Evolutionary conservation across 2,329 filamentous ascomycete species (phyloP).

Genomic region (Colletotrichum spinosum): DNA sequence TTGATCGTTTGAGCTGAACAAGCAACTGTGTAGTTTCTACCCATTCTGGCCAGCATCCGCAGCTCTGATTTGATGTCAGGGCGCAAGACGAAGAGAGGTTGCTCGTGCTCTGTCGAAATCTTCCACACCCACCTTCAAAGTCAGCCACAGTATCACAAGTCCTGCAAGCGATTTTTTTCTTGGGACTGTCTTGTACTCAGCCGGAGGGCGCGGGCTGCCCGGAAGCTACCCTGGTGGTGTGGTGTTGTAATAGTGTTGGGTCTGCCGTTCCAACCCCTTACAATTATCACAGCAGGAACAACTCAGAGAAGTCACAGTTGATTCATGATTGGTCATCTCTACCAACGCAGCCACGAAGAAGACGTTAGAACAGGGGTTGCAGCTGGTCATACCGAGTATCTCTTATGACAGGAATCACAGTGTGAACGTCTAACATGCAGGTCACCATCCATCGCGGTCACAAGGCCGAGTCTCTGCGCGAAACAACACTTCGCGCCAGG

Average conservation of each 20-base stretch:
- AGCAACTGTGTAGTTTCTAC: not conserved
- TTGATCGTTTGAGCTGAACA: not conserved
- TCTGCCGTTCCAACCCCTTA: conserved; percentile 13
- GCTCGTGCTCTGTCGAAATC: not conserved
- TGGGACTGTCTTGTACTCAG: conserved; percentile 6
- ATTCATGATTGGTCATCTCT: conserved; percentile 9
- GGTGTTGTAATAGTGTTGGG: conserved; percentile 5
- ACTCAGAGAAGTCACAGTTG: not conserved
- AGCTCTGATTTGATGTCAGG: conserved; percentile 21
- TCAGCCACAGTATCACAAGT: conserved; percentile 16
- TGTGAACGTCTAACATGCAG: not conserved
- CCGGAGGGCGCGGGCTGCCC: conserved; percentile 14
- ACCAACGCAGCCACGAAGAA: conserved; percentile 3
- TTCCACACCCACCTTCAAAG: not conserved
- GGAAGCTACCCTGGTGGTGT: conserved; percentile 14
- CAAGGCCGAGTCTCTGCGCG: not conserved
- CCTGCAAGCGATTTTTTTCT: conserved; percentile 12
- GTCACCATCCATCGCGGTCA: no score
- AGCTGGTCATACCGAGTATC: conserved; percentile 5
- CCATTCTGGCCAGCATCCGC: not conserved
- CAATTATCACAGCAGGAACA: not conserved
- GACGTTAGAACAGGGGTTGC: conserved; percentile 16
- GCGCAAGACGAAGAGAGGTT: conserved; percentile 3
- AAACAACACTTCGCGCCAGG: conserved; percentile 14
- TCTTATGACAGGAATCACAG: not conserved